Conservation (phyloP, 2,329 filamentous ascomycete species). For the Diaporthe vexans region DNA sequence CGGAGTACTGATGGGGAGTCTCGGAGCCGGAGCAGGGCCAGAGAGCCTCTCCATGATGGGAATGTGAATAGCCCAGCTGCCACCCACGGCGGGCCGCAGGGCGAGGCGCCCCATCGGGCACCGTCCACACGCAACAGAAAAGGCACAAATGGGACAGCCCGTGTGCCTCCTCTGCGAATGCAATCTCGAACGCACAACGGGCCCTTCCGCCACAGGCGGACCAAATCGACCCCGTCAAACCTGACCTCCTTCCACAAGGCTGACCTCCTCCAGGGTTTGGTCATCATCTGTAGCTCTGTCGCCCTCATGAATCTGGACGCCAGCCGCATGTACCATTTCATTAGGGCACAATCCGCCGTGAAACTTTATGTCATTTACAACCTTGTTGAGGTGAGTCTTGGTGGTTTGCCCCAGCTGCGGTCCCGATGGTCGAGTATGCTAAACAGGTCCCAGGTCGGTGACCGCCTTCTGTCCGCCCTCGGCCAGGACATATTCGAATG, state of each 20-base stretch:
- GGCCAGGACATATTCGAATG: conserved; percentile 98
- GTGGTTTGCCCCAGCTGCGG: not conserved
- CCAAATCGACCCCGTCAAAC: conserved; percentile 87
- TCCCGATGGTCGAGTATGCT: not conserved
- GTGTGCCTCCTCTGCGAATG: conserved; percentile 41
- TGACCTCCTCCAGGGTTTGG: conserved; percentile 89
- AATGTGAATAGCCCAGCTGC: conserved; percentile 14
- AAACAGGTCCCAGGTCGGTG: conserved; percentile 71
- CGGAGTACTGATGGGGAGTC: conserved; percentile 55
- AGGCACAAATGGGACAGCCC: conserved; percentile 18
- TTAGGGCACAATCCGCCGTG: conserved; percentile 95
- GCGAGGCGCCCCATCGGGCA: conserved; percentile 28
- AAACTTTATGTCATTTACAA: conserved; percentile 99
- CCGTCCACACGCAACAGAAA: conserved; percentile 32
- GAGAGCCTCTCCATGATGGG: conserved; percentile 39
- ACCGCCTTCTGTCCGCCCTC: conserved; percentile 89
- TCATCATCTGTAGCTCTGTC: conserved; percentile 88
- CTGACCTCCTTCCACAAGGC: conserved; percentile 93
- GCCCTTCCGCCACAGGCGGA: conserved; percentile 75
- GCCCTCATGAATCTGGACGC: conserved; percentile 93
- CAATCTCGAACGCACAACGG: conserved; percentile 52
- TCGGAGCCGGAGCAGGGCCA: conserved; percentile 53
- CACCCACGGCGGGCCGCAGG: not conserved
- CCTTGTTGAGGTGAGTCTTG: conserved; percentile 78
- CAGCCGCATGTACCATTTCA: conserved; percentile 97